These are phyloP conservation scores for Taphrina populina DNA, from an alignment of 1,139 yeast species.

Conservation along the genomic window DNA sequence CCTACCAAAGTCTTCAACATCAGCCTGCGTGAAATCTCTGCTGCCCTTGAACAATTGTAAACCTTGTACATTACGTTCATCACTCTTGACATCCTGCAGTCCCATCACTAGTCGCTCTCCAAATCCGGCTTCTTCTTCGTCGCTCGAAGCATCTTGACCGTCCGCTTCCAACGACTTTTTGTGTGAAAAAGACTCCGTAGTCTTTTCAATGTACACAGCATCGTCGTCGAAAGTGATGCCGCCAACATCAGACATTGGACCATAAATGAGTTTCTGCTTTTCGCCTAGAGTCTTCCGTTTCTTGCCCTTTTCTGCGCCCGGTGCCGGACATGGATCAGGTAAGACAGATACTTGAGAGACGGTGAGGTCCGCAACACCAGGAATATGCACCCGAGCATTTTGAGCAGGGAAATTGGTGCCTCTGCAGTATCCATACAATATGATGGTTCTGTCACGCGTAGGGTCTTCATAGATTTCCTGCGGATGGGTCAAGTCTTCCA, in stretches of 20 bases:
- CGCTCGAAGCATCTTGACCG: constrained; percentile 26
- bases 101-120: constrained; percentile 83
- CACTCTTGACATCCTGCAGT: constrained; percentile 66
- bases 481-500: constrained; percentile 96
- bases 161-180: constrained; percentile 33
- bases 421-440: constrained; percentile 89
- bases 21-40: constrained; percentile 46
- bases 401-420: constrained; percentile 79
- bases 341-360: constrained; percentile 77
- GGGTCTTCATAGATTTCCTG: constrained; percentile 71
- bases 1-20: constrained; percentile 49
- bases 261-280: constrained; percentile 88
- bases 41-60: constrained; percentile 62
- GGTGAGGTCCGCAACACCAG: constrained; percentile 90
- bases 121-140: constrained; percentile 61
- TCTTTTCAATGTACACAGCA: constrained; percentile 93
- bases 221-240: constrained; percentile 96
- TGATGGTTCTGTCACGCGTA: constrained; percentile 83
- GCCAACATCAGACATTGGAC: constrained; percentile 99
- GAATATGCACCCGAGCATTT: constrained; percentile 84
- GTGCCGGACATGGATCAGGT: constrained; percentile 99
- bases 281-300: constrained; percentile 89
- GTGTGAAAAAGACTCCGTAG: constrained; percentile 56
- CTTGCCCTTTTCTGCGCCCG: constrained; percentile 71
- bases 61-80: constrained; percentile 66